Evolutionary conservation across 306 rosid species (phyloP).

Genomic region (Pterocarpus santalinus): DNA sequence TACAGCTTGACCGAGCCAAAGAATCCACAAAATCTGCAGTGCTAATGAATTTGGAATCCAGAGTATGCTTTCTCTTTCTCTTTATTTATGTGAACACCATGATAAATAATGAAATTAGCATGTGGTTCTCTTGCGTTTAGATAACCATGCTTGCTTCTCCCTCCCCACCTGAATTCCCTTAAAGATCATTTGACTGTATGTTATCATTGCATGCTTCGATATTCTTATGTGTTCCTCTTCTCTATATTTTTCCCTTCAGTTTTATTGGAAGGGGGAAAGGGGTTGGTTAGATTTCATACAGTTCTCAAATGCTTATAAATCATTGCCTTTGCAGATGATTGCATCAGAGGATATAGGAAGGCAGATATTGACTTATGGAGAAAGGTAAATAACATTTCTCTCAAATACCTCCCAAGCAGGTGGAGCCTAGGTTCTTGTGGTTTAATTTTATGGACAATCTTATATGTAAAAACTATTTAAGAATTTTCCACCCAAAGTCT

Average conservation of each 20-base stretch:
- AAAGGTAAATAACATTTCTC: slow-evolving; percentile 60
- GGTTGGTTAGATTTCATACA: slow-evolving; percentile 2
- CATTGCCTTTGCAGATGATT: slow-evolving; percentile 61
- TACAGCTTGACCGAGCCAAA: slow-evolving; percentile 83
- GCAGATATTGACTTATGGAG: slow-evolving; percentile 84
- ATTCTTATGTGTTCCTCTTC: neutral
- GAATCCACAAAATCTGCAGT: slow-evolving; percentile 79
- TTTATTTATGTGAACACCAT: neutral
- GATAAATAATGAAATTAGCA: neutral
- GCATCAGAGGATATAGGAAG: slow-evolving; percentile 87
- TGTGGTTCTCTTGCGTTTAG: neutral
- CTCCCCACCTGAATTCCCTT: no score
- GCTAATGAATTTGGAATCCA: slow-evolving; percentile 86
- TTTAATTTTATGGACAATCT: neutral
- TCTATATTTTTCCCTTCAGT: no score
- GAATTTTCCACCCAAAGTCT: neutral
- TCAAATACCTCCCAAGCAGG: neutral
- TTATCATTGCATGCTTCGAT: slow-evolving; percentile 6
- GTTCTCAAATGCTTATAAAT: neutral
- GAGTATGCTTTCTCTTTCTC: slow-evolving; percentile 59
- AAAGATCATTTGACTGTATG: neutral
- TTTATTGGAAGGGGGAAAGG: neutral
- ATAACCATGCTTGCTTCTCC: neutral
- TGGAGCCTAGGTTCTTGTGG: neutral
- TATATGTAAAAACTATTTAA: neutral